Evolutionary conservation across 2,329 filamentous ascomycete species (phyloP), one percentile per base, ranked within the genome.

Genomic region (Colletotrichum sp.): DNA sequence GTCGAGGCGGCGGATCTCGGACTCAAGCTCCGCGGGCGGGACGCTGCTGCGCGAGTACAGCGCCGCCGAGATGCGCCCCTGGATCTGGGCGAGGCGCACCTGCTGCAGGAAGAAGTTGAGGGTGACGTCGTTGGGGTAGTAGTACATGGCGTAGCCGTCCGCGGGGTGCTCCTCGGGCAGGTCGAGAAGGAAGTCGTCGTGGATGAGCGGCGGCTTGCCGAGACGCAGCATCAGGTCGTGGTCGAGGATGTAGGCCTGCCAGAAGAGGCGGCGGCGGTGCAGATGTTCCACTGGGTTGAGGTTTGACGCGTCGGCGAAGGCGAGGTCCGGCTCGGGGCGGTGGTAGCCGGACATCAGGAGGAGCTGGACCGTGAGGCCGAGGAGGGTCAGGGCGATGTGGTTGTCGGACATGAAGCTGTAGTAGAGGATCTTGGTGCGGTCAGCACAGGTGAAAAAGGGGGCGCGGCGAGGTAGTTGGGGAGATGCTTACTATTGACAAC

Each of bases 71-170:
- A 75, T 75, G 13, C 58, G 69, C 0, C 73, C 73, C 21, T 75
- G 73, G 2, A 75, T 75, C 63, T 73, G 73, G 26, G 73, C 73
- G 16, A 75, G 69, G 26, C 69, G 69, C 18, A 73, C 69, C 48
- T 75, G 73, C 63, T 75, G 69, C 24, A 73, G 69, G 26, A 75
- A 69, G 63, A 73, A 59, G 63, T 75, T 75, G 56, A 75, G 73
- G 18, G 58, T 68, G 16, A 75, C 63, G 12, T 68, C 48, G 21
- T 58, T 62, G 9, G 73, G 73, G 34, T 75, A 75, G 63, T 73
- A 75, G 56, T 58, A 59, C 63, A 75, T 73, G 69, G 69, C 52
- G 63, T 64, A 75, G 2, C 69, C 73, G 21, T 75, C 73, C 7
- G 69, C 63, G 8, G 73, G 73, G 24, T 75, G 62, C 56, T 75